Percentiles rank a stretch among this genome's conserved stretches.
phyloP scores from a whole-genome alignment of 345 rosid genomes.

The Diplotaxis tenuifolia region DNA sequence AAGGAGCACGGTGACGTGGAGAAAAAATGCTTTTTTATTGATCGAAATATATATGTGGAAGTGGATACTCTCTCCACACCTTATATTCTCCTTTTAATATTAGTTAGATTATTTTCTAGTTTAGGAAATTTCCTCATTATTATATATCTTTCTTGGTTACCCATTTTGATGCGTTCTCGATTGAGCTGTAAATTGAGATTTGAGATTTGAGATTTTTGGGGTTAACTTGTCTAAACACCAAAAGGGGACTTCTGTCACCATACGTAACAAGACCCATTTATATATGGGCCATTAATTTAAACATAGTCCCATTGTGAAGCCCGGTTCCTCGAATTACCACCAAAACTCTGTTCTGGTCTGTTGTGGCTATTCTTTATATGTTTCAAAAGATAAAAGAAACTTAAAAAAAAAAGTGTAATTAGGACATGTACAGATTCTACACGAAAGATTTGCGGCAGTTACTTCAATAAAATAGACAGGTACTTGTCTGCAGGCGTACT shows the following conservation, averaged over 20 bases:
- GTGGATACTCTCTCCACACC: no score
- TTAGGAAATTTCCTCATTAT: not conserved
- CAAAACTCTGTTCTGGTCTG: not conserved
- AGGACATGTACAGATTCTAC: constrained; percentile 14
- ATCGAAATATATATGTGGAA: no score
- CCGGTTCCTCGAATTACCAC: not conserved
- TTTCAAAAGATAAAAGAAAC: not conserved
- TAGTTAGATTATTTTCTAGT: no score
- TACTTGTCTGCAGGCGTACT: not conserved
- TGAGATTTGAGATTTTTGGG: not conserved
- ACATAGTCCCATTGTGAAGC: not conserved
- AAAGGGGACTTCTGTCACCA: not conserved
- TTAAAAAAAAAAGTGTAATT: not conserved
- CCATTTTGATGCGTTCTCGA: not conserved
- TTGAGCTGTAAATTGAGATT: not conserved
- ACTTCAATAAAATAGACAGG: constrained; percentile 2
- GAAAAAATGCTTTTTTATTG: no score
- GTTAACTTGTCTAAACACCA: not conserved
- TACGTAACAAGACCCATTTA: not conserved
- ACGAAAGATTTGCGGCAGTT: constrained; percentile 27
- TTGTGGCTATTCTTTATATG: not conserved
- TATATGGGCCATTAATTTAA: not conserved
- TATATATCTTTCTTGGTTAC: not conserved
- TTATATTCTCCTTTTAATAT: no score
- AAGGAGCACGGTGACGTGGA: no score